Evolutionary conservation across 2,329 filamentous ascomycete genomes (phyloP), one percentile per base, ranked within the genome.

Genomic region (Neoascochyta sp.): DNA sequence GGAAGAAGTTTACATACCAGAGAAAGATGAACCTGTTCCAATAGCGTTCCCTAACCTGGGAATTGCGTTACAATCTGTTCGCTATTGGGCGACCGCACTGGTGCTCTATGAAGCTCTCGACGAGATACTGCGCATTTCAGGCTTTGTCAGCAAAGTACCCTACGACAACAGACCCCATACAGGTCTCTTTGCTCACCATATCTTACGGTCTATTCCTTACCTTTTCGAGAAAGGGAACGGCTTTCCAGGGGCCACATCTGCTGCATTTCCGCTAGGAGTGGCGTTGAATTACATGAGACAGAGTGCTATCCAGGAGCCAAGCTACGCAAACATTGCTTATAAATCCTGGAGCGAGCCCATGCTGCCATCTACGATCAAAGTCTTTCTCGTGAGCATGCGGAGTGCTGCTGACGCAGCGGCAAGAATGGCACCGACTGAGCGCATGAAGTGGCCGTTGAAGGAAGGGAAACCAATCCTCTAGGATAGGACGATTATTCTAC

Each of bases 1-100:
- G 3, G 20, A 36, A 7, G 33, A 39, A n/a, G 34, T 52, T 7
- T 41, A 41, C 7, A 30, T 22, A 4, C 43, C 50, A 13, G 31
- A 33, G 3, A 25, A 27, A 3, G 23, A 48, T 14, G 25, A 33
- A 3, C 30, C 39, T 7, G 32, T 24, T 4, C 41, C 40, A 2
- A 36, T 53, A 3, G 34, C 23, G 1, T 52, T 56, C 12, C 32
- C 45, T 6, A 37, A 39, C 12, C 24, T 50, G 9, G 24, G 38
- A 9, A 29, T 35, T 4, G 54, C 48, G 1, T 45, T 42, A 8
- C 27, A 54, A 9, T 45, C 52, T 1, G 13, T 49, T 11, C 30
- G 41, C 7, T 58, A 57, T 36, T 60, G 54, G 52, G 32, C 48
- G 1, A 42, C 31, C 5, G 39, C 38, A 14, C 41, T 55, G 5